A percentile compares a stretch with the other conserved stretches of the same genome.
Evolutionary conservation across 192 early-diverging fungal genomes (phyloP).

Genomic region (Entomortierella beljakovae): DNA sequence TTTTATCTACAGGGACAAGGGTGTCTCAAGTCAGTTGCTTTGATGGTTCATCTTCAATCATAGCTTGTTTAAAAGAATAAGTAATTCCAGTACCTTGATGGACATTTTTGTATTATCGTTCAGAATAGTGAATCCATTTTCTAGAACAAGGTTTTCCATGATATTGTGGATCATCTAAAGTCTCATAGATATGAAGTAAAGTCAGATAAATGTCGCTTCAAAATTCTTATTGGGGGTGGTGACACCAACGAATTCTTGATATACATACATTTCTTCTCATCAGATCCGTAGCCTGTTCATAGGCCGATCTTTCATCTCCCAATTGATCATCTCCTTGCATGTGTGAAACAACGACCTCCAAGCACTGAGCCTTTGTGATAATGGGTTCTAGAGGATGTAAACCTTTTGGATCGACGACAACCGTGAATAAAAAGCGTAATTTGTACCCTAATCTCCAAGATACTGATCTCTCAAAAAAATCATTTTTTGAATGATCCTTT

Average conservation of each 20-base stretch:
- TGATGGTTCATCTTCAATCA: neutral
- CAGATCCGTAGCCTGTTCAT: conserved; percentile 25
- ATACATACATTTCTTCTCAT: conserved; percentile 29
- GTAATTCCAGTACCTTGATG: conserved; percentile 20
- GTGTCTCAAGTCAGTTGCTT: neutral
- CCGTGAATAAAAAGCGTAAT: neutral
- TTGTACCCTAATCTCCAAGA: neutral
- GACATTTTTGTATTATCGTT: conserved; percentile 15
- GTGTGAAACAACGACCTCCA: conserved; percentile 7
- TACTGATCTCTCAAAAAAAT: neutral
- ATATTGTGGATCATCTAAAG: conserved; percentile 25
- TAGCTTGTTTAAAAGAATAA: neutral
- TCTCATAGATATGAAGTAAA: neutral
- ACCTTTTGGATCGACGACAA: neutral
- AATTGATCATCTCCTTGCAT: neutral
- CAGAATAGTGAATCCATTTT: conserved; percentile 9
- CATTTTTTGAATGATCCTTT: neutral
- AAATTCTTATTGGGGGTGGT: neutral
- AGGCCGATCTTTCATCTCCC: conserved; percentile 7
- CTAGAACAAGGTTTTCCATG: conserved; percentile 16
- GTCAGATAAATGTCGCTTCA: neutral
- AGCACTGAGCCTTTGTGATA: conserved; percentile 8
- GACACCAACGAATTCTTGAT: neutral
- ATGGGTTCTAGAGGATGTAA: neutral
- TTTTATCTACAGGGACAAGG: conserved; percentile 2